Conservation (phyloP, 208 protist species). For the Herpetomonas tarakana region DNA sequence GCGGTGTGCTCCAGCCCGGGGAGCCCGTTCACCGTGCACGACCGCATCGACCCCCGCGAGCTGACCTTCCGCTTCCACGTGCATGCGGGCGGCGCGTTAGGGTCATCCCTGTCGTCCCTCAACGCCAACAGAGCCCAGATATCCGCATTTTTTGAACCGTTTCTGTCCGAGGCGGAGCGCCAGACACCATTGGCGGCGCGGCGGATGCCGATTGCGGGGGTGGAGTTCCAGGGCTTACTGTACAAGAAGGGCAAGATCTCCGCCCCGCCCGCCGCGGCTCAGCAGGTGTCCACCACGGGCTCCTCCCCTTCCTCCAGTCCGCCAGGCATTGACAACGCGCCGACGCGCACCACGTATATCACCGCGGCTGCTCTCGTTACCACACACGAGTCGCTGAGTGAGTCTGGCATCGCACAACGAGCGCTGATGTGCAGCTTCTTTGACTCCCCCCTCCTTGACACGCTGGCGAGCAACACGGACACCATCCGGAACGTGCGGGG, state of each 20-base stretch:
- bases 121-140: conserved; percentile 28
- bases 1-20: conserved; percentile 35
- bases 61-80: conserved; percentile 46
- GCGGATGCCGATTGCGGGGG: not conserved
- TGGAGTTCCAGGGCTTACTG: not conserved
- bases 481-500: conserved; percentile 22
- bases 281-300: not conserved
- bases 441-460: conserved; percentile 36
- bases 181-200: not conserved
- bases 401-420: conserved; percentile 37
- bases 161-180: not conserved
- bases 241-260: too few relatives aligned
- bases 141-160: not conserved
- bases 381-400: conserved; percentile 39
- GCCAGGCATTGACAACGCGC: too few relatives aligned
- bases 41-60: conserved; percentile 38
- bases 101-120: too few relatives aligned
- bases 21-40: conserved; percentile 33
- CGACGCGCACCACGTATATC: too few relatives aligned
- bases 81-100: too few relatives aligned
- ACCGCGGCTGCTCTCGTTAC: conserved; percentile 51
- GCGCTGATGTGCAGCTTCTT: conserved; percentile 66
- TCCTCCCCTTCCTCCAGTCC: too few relatives aligned
- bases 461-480: conserved; percentile 22
- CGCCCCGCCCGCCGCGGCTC: too few relatives aligned